phyloP scores from a whole-genome alignment of 768 basidiomycete species.

The Lactarius akahatsu region DNA sequence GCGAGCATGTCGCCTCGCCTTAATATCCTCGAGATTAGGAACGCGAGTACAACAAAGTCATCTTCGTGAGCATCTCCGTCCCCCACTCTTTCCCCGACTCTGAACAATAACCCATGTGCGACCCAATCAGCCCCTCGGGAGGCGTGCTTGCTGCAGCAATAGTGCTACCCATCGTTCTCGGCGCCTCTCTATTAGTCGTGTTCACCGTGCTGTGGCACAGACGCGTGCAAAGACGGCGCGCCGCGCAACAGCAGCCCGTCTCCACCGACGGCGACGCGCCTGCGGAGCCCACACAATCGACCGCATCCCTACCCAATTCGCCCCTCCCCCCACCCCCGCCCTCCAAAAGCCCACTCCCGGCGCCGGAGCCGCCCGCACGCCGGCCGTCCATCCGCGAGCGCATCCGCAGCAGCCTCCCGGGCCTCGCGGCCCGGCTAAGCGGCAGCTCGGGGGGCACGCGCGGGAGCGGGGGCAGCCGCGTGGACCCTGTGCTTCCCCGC shows the following conservation, averaged over 20 bases:
- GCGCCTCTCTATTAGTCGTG: neutral
- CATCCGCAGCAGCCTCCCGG: neutral
- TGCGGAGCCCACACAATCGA: neutral
- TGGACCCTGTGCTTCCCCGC: conserved; percentile 17
- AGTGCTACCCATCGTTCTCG: neutral
- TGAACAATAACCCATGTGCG: neutral
- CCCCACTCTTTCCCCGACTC: neutral
- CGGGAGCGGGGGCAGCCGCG: conserved; percentile 6
- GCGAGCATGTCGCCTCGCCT: conserved; percentile 2
- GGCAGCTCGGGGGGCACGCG: neutral
- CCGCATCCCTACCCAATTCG: neutral
- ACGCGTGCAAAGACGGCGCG: neutral
- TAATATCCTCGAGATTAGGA: neutral
- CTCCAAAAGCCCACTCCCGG: neutral
- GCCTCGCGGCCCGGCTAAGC: neutral
- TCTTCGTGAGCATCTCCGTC: conserved; percentile 8
- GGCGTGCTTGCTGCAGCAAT: conserved; percentile 5
- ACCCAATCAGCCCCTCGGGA: neutral
- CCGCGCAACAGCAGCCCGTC: neutral
- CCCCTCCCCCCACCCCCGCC: neutral
- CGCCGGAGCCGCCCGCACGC: neutral
- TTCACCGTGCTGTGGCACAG: neutral
- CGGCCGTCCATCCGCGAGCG: neutral
- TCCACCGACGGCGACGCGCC: neutral
- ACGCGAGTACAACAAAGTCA: neutral